Conservation (phyloP, 192 early-diverging fungal genomes). For the Blastocladiella britannica region DNA sequence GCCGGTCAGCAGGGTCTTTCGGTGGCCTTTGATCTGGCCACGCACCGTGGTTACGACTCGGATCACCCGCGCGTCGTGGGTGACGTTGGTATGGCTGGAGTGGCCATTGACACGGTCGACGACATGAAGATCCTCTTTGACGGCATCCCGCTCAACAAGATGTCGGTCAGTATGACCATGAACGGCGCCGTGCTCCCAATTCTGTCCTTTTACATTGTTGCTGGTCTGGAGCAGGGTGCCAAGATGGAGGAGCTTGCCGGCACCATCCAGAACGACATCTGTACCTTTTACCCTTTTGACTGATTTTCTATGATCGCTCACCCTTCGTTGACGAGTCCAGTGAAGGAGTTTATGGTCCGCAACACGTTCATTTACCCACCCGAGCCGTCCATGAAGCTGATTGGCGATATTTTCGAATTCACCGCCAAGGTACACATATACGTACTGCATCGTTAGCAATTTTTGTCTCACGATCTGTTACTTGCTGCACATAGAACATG, state of each 20-base stretch:
- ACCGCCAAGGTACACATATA: constrained; percentile 33
- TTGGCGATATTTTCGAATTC: constrained; percentile 77
- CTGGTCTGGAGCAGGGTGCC: constrained; percentile 69
- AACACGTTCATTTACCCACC: constrained; percentile 92
- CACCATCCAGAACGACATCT: constrained; percentile 80
- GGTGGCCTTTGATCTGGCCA: constrained; percentile 79
- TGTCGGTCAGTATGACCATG: constrained; percentile 89
- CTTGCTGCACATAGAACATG: constrained; percentile 36
- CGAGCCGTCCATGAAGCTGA: constrained; percentile 68
- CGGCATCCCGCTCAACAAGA: constrained; percentile 70
- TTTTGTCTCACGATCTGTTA: constrained; percentile 1
- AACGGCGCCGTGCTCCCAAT: constrained; percentile 84
- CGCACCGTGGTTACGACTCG: constrained; percentile 73
- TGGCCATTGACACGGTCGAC: constrained; percentile 77
- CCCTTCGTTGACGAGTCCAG: too few relatives aligned
- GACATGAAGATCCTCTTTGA: constrained; percentile 85
- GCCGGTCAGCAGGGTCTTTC: constrained; percentile 73
- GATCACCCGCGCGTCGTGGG: constrained; percentile 76
- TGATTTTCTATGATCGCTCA: too few relatives aligned
- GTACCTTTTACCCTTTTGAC: too few relatives aligned
- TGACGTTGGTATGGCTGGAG: constrained; percentile 85
- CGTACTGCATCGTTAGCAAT: constrained; percentile 1
- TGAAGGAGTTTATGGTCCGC: constrained; percentile 87
- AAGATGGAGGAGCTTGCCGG: constrained; percentile 57
- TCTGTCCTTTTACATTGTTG: constrained; percentile 75